A percentile compares a stretch with the other conserved stretches of the same genome.
Evolutionary conservation across 2,329 filamentous ascomycete genomes (phyloP).

Genomic region (Fusarium sp.): DNA sequence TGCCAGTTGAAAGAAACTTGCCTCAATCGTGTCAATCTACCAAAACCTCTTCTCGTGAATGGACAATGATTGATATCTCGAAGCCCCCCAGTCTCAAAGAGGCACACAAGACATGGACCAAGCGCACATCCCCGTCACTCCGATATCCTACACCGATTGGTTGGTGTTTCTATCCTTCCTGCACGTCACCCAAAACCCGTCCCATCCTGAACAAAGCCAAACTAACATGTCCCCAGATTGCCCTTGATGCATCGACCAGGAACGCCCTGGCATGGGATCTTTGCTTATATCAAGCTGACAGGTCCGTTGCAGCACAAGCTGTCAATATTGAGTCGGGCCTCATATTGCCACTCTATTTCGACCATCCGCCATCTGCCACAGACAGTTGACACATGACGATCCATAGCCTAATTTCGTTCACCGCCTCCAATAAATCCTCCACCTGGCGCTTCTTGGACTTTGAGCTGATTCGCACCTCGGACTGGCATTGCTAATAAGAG

Average conservation of each 20-base stretch:
- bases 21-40: conserved; percentile 9
- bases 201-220: conserved; percentile 28
- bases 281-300: conserved; percentile 17
- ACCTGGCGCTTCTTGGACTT: conserved; percentile 7
- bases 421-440: conserved; percentile 30
- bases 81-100: conserved; percentile 25
- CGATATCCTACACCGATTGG: conserved; percentile 35
- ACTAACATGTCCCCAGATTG: conserved; percentile 36
- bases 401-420: conserved; percentile 35
- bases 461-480: conserved; percentile 23
- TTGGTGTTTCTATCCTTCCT: conserved; percentile 27
- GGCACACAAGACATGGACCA: conserved; percentile 38
- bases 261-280: conserved; percentile 18
- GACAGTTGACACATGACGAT: conserved; percentile 35
- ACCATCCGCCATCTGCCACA: conserved; percentile 28
- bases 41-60: background rate
- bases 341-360: conserved; percentile 13
- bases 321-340: background rate
- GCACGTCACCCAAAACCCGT: conserved; percentile 40
- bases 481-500: conserved; percentile 14
- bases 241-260: conserved; percentile 26
- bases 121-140: conserved; percentile 33
- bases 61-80: conserved; percentile 27
- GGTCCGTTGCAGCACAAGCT: background rate
- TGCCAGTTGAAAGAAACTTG: background rate